Base-by-base conservation (phyloP, 495 filamentous ascomycete species). In the Penicillium ochrochloron region DNA sequence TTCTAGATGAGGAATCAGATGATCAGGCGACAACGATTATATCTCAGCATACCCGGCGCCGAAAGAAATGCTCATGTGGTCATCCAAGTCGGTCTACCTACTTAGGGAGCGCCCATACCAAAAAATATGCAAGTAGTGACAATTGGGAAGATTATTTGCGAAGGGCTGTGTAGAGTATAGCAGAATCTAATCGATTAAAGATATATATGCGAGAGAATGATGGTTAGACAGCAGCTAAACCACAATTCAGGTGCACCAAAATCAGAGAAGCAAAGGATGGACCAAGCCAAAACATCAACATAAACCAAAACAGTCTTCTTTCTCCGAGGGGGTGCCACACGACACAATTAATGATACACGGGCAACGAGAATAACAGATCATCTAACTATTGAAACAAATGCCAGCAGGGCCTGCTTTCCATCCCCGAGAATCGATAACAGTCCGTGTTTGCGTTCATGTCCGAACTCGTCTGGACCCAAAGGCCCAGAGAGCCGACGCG, bases 281-380 rank as follows among this genome's bases (percentile, higher is more conserved):
- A 66, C 64, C 48, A 73, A 58, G 63, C 46, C 57, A 71, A 63
- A 68, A 51, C 64, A 64, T 57, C 53, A 65, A 56, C 60, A 51
- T 37, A 63, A 60, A 62, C 33, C 65, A 72, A 72, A 72, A 69
- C 70, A 76, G 64, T 73, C 70, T 74, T 75, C 70, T 73, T 70
- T 74, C 74, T 76, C 75, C 70, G 69, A 70, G 70, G 62, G 53
- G 29, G 68, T 77, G 73, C 75, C 73, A 78, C 73, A 68, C 44
- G 73, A 73, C 70, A 75, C 68, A 71, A 56, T 64, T 72, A 75
- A 74, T 73, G 72, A 74, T 77, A 77, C 75, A 77, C 57, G 67
- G 68, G 61, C 57, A 62, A 67, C 15, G 59, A 33, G n/a, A 66
- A 53, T 55, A 71, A 71, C 66, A 74, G 63, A 63, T 68, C 61